Conservation (phyloP, 1,284 basidiomycete genomes). For the Porodaedalea pini region DNA sequence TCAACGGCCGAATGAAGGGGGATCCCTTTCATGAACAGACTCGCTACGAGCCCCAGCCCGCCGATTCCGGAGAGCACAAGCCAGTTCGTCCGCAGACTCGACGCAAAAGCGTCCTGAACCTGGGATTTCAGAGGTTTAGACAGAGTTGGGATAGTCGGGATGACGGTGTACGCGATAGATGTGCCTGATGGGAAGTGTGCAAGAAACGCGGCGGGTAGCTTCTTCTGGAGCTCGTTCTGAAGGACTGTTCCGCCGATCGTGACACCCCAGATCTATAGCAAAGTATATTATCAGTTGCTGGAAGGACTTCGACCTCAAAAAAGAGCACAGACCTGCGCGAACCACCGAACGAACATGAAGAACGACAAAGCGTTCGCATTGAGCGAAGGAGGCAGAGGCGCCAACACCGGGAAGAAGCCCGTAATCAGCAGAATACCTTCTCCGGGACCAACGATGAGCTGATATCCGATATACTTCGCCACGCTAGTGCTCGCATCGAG, state of each 20-base stretch:
- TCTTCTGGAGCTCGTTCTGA: conserved; percentile 35
- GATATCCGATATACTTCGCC: conserved; percentile 31
- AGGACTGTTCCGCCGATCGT: conserved; percentile 37
- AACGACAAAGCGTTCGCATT: conserved; percentile 34
- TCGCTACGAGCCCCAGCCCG: conserved; percentile 31
- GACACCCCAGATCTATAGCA: conserved; percentile 39
- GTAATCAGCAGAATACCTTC: conserved; percentile 30
- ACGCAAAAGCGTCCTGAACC: conserved; percentile 36
- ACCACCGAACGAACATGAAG: conserved; percentile 32
- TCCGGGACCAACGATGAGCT: conserved; percentile 33
- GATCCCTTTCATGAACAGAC: conserved; percentile 32
- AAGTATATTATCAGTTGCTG: no score
- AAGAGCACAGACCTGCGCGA: conserved; percentile 25
- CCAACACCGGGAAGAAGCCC: conserved; percentile 33
- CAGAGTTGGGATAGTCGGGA: conserved; percentile 34
- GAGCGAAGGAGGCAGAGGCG: conserved; percentile 31
- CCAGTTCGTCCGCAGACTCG: conserved; percentile 34
- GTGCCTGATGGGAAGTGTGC: conserved; percentile 31
- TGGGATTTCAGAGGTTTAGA: conserved; percentile 30
- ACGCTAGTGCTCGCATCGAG: conserved; percentile 32
- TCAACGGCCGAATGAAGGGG: not conserved
- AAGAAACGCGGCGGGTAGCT: conserved; percentile 34
- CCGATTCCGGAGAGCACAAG: conserved; percentile 31
- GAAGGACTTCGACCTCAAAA: conserved; percentile 16
- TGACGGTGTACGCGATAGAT: conserved; percentile 36